Base-by-base conservation (phyloP, 169 alveolate genomes). In the Plasmodium sp. region DNA sequence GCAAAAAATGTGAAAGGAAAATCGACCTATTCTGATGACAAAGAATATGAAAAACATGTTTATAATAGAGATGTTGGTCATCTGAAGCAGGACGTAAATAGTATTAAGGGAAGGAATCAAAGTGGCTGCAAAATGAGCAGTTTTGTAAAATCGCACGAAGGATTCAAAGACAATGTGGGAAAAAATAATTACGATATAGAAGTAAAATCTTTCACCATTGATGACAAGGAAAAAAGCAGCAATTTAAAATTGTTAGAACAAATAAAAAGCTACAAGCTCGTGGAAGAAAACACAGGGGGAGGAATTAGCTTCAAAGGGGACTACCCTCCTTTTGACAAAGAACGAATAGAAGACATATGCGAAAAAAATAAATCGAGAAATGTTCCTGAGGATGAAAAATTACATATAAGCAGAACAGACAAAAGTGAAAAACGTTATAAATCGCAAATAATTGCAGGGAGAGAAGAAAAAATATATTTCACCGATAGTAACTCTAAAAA, bases 181-280 rank as follows among this genome's bases (percentile, higher is more conserved):
- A 51, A 34, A 79, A 36, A 43, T 31, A 75, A 51, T 79, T 85
- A 45, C 62, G 85, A 85, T 27, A 54, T 85, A 85, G 81, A 71
- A 77, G n/a, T 85, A 85, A 85, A 85, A 22, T 33, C 34, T 27
- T 85, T 85, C 43, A 75, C 31, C 48, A 85, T 85, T 48, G 86
- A 85, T 85, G 93, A 85, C 77, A 71, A 75, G 71, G 86, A 85
- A 79, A 85, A 79, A 74, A 39, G 56, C 33, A 27, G 22, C 12
- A 85, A 85, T 74, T 74, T 85, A 36, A 85, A 75, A 85, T 85
- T 85, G 67, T 85, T 85, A 77, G 85, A 85, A 54, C 93, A 75
- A 75, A 85, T 85, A 77, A 54, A 75, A 79, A 85, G 67, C 22
- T 41, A 75, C 45, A 77, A 85, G 22, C 43, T 74, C 43, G 36